Conservation (phyloP, 2,329 filamentous ascomycete species). For the Colletotrichum viniferum region DNA sequence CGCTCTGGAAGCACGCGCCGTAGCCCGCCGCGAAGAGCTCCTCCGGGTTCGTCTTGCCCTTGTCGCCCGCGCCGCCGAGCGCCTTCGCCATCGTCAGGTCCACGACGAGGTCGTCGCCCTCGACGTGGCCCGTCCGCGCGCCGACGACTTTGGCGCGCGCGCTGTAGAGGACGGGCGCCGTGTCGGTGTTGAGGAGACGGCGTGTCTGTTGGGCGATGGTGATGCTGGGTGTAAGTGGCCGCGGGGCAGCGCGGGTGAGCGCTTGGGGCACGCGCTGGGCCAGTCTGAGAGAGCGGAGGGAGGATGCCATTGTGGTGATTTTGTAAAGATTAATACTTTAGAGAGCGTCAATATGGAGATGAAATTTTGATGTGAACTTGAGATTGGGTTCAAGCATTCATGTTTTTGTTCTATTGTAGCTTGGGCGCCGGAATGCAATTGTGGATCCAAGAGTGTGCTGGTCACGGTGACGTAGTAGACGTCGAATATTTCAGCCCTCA, state of each 20-base stretch:
- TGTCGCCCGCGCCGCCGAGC: constrained; percentile 41
- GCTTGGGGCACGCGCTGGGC: background rate
- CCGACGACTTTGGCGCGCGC: constrained; percentile 41
- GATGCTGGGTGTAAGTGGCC: background rate
- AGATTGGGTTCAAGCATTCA: background rate
- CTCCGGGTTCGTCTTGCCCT: constrained; percentile 49
- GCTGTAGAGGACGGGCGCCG: constrained; percentile 41
- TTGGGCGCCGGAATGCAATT: background rate
- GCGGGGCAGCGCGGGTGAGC: background rate
- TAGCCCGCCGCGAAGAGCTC: constrained; percentile 53
- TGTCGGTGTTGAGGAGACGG: constrained; percentile 41
- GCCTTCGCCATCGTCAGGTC: constrained; percentile 48
- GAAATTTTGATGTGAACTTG: background rate
- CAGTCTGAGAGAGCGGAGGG: background rate
- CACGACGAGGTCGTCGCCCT: constrained; percentile 31
- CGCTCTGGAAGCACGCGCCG: constrained; percentile 50
- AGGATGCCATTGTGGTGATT: background rate
- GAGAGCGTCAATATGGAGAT: background rate
- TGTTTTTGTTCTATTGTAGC: background rate
- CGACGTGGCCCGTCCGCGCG: constrained; percentile 34
- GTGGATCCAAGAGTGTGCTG: background rate
- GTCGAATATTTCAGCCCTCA: background rate
- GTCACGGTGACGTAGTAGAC: background rate
- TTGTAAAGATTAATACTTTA: background rate
- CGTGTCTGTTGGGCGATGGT: background rate